Base-by-base conservation (phyloP, 2,329 filamentous ascomycete genomes). In the Plectosphaerella sp. region DNA sequence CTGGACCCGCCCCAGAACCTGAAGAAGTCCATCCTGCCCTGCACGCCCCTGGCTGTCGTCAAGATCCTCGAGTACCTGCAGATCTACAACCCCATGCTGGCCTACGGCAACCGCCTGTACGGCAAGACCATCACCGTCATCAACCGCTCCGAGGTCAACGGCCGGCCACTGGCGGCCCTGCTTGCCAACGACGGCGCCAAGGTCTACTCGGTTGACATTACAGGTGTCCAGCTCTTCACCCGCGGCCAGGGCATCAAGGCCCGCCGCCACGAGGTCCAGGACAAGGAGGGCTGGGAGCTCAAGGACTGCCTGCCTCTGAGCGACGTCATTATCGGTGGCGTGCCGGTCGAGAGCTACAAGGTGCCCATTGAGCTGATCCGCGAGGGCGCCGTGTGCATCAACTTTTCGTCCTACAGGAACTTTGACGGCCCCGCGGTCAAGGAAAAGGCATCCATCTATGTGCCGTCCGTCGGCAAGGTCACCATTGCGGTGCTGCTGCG, bases 341-440 rank as follows among this genome's bases (percentile, higher is more conserved):
- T 99, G 2, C 94, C 94, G 0, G 83, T 85, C 22, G 88, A 96
- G 57, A 82, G 79, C 55, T 99, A 88, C 80, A 97, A 97, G 76
- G 88, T 99, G 24, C 89, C 92, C 6, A 88, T 87, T 4, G 82
- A 89, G 49, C 75, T 94, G 56, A 78, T 99, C 62, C 83, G 91
- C 46, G 89, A 96, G 52, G 94, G 94, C 47, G 92, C 90, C 28
- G 90, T 96, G n/a, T 99, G 94, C 78, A 92, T 99, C 75, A 99
- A 99, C 73, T 97, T 99, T 69, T 95, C 91, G 8, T 96, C 90
- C 49, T 91, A 89, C 71, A 90, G 92, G 76, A 97, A 99, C 73
- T 97, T 97, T 71, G 86, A 87, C 55, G 80, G 79, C 1, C 85
- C 88, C 0, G 88, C 89, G 47, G 85, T 97, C 59, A 97, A 96